Evolutionary conservation across 306 rosid genomes (phyloP).

Genomic region (Gillenia trifoliata): DNA sequence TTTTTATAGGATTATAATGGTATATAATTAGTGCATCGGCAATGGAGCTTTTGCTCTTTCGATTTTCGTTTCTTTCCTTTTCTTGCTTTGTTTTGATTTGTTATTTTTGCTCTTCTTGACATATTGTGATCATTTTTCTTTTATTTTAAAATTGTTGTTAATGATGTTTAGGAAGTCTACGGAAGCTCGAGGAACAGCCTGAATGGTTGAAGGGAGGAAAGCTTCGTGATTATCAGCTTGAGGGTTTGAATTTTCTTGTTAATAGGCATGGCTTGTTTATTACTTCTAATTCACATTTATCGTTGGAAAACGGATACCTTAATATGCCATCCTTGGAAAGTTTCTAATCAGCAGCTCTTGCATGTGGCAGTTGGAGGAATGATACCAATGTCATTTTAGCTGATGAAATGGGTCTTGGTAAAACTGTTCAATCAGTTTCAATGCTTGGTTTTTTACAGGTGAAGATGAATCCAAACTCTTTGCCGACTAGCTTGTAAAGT

Average conservation of each 20-base stretch:
- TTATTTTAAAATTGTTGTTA: conserved; percentile 9
- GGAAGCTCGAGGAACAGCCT: conserved; percentile 98
- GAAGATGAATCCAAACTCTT: conserved; percentile 16
- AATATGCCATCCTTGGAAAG: conserved; percentile 8
- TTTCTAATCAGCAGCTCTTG: conserved; percentile 30
- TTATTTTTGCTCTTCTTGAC: not conserved
- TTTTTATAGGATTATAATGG: not conserved
- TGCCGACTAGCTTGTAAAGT: conserved; percentile 8
- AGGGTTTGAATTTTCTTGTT: conserved; percentile 99
- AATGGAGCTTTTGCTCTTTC: not conserved
- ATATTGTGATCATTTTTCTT: not conserved
- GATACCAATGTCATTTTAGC: conserved; percentile 99
- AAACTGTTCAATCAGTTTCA: conserved; percentile 97
- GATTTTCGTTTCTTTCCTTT: not conserved
- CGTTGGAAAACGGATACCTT: not conserved
- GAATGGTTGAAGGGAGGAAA: conserved; percentile 97
- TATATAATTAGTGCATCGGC: not conserved
- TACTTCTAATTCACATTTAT: not conserved
- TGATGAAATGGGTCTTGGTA: conserved; percentile 99
- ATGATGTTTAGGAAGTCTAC: conserved; percentile 73
- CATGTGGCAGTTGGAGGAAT: conserved; percentile 86
- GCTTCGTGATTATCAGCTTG: conserved; percentile 99
- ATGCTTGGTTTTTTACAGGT: conserved; percentile 99
- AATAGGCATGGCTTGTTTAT: conserved; percentile 57
- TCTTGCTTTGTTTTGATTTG: not conserved